Conservation (phyloP, 2,329 filamentous ascomycete genomes). For the Phoma sp. region DNA sequence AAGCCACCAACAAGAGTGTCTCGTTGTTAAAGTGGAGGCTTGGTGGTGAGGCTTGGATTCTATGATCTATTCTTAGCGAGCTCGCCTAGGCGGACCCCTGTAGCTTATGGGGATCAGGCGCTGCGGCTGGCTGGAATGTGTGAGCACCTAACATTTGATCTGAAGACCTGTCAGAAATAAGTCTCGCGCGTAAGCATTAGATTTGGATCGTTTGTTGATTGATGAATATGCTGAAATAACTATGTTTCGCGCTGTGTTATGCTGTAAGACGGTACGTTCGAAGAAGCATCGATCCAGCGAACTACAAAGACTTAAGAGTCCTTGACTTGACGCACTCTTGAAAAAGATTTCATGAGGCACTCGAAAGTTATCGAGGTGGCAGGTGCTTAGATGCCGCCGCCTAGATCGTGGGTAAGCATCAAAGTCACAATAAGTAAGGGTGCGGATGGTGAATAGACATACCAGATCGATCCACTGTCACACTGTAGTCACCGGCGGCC, state of each 20-base stretch:
- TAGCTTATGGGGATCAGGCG: not conserved
- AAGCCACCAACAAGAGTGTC: not conserved
- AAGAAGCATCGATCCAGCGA: not conserved
- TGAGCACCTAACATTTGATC: not conserved
- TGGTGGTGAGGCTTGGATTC: slow-evolving; percentile 3
- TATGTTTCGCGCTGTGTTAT: not conserved
- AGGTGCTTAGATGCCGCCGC: slow-evolving; percentile 11
- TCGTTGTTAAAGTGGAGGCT: not conserved
- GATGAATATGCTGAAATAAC: not conserved
- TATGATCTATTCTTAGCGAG: slow-evolving; percentile 13
- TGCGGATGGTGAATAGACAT: not conserved
- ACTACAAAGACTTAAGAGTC: no score
- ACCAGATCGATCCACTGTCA: slow-evolving; percentile 46
- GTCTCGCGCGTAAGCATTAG: no score
- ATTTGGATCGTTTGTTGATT: not conserved
- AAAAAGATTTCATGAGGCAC: not conserved
- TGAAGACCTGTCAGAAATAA: no score
- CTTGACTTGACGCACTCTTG: no score
- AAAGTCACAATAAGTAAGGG: not conserved
- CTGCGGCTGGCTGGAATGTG: slow-evolving; percentile 10
- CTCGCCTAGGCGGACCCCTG: not conserved
- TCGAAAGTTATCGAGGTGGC: not conserved
- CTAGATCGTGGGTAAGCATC: slow-evolving; percentile 1
- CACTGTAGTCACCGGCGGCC: slow-evolving; percentile 42
- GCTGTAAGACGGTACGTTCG: not conserved